Conservation (phyloP, 2,329 filamentous ascomycete genomes). For the Fusarium anthophilum region DNA sequence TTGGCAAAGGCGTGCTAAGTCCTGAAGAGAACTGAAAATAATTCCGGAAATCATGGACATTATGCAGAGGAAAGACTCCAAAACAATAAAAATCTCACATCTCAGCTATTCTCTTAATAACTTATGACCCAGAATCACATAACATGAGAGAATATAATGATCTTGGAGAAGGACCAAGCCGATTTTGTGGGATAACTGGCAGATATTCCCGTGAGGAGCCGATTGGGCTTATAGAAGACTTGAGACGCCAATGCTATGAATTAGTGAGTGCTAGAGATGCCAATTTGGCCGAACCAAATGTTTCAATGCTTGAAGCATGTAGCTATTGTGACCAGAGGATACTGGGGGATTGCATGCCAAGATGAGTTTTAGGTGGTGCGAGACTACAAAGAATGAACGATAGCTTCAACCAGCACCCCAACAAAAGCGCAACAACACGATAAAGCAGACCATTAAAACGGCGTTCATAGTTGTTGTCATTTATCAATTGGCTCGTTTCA, state of each 20-base stretch:
- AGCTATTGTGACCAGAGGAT: background rate
- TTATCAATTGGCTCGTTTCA: conserved; percentile 26
- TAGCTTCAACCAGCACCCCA: conserved; percentile 5
- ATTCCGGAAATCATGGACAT: background rate
- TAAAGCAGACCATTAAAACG: conserved; percentile 12
- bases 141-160: background rate
- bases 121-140: background rate
- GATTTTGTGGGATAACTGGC: background rate
- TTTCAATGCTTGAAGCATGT: background rate
- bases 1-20: background rate
- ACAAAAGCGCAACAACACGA: conserved; percentile 24
- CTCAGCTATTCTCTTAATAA: background rate
- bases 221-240: background rate
- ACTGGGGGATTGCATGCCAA: background rate
- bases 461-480: conserved; percentile 21
- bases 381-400: background rate
- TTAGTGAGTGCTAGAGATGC: background rate
- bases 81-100: background rate
- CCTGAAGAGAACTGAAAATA: background rate
- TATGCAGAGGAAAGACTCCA: background rate
- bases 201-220: background rate
- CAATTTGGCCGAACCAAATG: background rate
- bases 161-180: background rate
- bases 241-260: background rate
- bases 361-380: background rate